Base-by-base conservation (phyloP, 148 eudicot species). In the Polygonum maritimum region DNA sequence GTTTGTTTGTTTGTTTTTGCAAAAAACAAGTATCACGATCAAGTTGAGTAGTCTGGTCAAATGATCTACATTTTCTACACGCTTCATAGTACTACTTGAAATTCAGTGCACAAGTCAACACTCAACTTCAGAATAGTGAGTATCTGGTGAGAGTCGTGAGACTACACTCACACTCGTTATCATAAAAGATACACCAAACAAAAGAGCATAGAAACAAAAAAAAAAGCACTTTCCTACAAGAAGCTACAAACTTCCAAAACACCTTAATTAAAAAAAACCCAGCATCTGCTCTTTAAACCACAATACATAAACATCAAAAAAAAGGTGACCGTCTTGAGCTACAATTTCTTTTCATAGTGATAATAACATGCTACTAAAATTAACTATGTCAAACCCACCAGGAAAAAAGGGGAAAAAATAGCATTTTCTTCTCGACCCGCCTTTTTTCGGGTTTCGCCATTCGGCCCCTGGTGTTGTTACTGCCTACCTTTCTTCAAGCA, bases 401-500 rank as follows among this genome's bases (percentile, higher is more conserved):
- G n/a, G 45, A 67, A 67, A 35, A 54, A 54, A 1, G 47, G 9
- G 19, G 18, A 14, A 54, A 54, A n/a, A 54, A 67, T 16, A 67
- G 19, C 71, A 67, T 38, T 67, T 13, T 63, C 31, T 26, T 26
- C 44, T 67, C 45, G 45, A 38, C 71, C 69, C 44, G 45, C 16
- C 11, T 4, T 9, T 36, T 67, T 35, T 65, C 40, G 65, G 65
- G 65, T 58, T 26, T 58, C 3, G 22, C 19, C 60, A 9, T 16
- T 54, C 21, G 9, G n/a, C 0, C 19, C 44, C 45, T 36, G 10
- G 22, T 36, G 80, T 77, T 70, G 67, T 83, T 87, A 85, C 88
- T 84, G 87, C 85, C 96, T 80, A 76, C 83, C 75, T 69, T 88
- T 77, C 87, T 93, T 93, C 83, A 88, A 77, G 85, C 98, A 92